Conservation (phyloP, 208 protist genomes). For the Wallacemonas sp. region DNA sequence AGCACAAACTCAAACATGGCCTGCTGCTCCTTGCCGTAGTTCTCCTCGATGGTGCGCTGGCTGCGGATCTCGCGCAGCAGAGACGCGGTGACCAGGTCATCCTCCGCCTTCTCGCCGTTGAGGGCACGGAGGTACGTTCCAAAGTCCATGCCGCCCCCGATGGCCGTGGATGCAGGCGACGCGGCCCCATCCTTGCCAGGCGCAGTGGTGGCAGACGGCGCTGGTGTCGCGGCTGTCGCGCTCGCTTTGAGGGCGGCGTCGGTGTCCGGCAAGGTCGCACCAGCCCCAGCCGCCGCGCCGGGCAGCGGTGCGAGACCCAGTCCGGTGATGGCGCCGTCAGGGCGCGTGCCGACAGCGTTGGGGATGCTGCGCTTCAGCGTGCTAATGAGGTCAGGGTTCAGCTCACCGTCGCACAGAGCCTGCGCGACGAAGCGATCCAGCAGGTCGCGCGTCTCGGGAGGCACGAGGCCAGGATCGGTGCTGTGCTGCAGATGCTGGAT, state of each 20-base stretch:
- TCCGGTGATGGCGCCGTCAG: neutral
- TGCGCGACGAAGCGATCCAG: conserved; percentile 56
- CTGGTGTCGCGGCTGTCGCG: neutral
- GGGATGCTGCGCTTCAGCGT: conserved; percentile 67
- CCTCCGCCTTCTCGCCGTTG: conserved; percentile 1
- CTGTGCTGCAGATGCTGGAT: conserved; percentile 68
- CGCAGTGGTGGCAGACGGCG: too few species aligned
- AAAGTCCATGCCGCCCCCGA: neutral
- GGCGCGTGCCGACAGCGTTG: conserved; percentile 17
- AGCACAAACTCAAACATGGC: conserved; percentile 86
- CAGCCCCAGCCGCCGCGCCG: neutral
- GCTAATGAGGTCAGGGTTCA: conserved; percentile 41
- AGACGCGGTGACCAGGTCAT: conserved; percentile 22
- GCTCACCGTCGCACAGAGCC: conserved; percentile 45
- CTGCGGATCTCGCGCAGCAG: conserved; percentile 36
- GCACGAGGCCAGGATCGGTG: conserved; percentile 9
- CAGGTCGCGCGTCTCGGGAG: conserved; percentile 33
- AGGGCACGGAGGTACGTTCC: neutral
- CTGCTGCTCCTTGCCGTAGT: conserved; percentile 65
- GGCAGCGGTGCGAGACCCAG: neutral
- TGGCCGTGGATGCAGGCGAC: neutral
- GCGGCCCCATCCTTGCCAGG: too few species aligned
- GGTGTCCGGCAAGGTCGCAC: neutral
- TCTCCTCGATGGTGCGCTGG: conserved; percentile 40
- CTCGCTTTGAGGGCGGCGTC: neutral